phyloP scores from a whole-genome alignment of 768 basidiomycete genomes.

The Multifurca ochricompacta region DNA sequence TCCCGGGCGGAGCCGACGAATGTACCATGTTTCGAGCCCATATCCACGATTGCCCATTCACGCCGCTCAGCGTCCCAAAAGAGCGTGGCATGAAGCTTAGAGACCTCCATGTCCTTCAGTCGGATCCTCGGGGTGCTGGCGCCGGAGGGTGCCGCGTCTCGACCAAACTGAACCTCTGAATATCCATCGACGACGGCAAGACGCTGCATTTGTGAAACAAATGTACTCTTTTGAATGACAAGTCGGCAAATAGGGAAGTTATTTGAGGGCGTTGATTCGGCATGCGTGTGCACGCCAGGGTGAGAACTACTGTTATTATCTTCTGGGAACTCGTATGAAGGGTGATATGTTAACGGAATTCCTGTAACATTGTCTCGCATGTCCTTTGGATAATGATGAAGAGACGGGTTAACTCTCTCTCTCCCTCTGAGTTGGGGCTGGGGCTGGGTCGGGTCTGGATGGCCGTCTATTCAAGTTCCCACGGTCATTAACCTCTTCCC shows the following conservation, averaged over 20 bases:
- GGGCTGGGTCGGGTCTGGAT: no score
- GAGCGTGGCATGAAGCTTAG: conserved; percentile 68
- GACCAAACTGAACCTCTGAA: conserved; percentile 63
- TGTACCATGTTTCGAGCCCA: conserved; percentile 82
- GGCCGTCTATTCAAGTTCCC: conserved; percentile 6
- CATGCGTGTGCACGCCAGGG: neutral
- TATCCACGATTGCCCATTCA: conserved; percentile 73
- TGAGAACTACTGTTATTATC: conserved; percentile 22
- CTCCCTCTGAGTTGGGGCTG: neutral
- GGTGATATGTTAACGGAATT: conserved; percentile 33
- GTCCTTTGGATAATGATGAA: conserved; percentile 19
- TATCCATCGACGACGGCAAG: conserved; percentile 58
- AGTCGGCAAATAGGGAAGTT: conserved; percentile 31
- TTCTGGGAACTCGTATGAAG: conserved; percentile 55
- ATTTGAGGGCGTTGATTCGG: conserved; percentile 1
- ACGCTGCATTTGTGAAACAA: conserved; percentile 43
- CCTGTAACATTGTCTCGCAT: conserved; percentile 17
- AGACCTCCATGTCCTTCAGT: conserved; percentile 78
- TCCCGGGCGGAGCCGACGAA: conserved; percentile 37
- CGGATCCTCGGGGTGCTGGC: conserved; percentile 55
- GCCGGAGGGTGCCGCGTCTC: conserved; percentile 50
- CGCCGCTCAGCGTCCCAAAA: conserved; percentile 56
- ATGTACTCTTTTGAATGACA: conserved; percentile 30
- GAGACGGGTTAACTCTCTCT: no score
- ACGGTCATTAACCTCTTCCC: no score